A percentile compares a stretch with the other conserved stretches of the same genome.
These are phyloP conservation scores for Arctium lappa DNA, from an alignment of 129 eudicot genomes.

Conservation along the genomic window DNA sequence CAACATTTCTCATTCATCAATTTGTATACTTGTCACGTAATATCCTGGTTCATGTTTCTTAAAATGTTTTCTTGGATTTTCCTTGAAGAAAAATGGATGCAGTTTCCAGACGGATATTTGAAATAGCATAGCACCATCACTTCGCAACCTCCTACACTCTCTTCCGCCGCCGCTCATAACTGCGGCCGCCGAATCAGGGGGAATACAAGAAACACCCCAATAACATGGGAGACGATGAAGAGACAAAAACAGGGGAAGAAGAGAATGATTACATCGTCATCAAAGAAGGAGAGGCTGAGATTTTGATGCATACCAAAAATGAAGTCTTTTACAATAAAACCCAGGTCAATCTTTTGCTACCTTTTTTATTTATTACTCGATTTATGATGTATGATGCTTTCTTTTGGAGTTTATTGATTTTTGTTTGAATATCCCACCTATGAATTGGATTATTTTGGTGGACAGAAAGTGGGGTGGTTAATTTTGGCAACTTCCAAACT, in stretches of 20 bases:
- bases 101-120: neutral
- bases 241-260: slow-evolving; percentile 35
- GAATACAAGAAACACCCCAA: neutral
- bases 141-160: neutral
- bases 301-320: slow-evolving; percentile 81
- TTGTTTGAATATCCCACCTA: too few relatives aligned
- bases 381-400: too few relatives aligned
- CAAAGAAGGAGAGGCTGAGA: slow-evolving; percentile 98
- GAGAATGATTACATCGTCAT: slow-evolving; percentile 62
- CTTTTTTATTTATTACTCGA: too few relatives aligned
- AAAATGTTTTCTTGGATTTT: too few relatives aligned
- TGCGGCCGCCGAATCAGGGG: slow-evolving; percentile 6
- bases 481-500: neutral
- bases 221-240: slow-evolving; percentile 25
- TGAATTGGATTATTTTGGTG: too few relatives aligned
- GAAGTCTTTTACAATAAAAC: slow-evolving; percentile 92
- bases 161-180: slow-evolving; percentile 10
- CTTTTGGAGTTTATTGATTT: neutral
- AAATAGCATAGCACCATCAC: slow-evolving; percentile 2
- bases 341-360: slow-evolving; percentile 54
- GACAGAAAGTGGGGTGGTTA: neutral
- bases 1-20: too few relatives aligned
- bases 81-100: neutral
- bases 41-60: too few relatives aligned
- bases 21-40: too few relatives aligned